Conservation (phyloP, 352 stramenopile species). For the Phytophthora tubulina region DNA sequence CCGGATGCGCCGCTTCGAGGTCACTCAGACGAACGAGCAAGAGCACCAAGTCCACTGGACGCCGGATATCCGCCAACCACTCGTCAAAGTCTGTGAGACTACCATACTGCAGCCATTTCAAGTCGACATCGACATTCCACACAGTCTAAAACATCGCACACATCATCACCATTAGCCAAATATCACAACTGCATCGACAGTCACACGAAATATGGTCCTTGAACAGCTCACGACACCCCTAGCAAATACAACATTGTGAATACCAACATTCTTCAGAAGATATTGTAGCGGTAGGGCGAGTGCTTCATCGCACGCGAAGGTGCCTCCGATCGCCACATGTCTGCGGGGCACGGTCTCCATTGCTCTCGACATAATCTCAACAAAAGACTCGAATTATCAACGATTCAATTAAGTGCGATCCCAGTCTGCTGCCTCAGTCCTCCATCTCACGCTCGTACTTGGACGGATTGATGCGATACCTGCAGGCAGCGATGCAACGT, state of each 20-base stretch:
- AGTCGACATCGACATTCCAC: constrained; percentile 31
- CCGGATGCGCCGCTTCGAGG: constrained; percentile 62
- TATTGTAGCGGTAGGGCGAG: constrained; percentile 61
- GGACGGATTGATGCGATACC: constrained; percentile 79
- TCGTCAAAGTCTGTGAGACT: constrained; percentile 46
- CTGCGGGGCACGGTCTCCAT: constrained; percentile 27
- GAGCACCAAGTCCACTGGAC: constrained; percentile 53
- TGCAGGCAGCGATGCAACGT: constrained; percentile 25
- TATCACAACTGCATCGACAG: neutral
- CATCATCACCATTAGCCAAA: neutral
- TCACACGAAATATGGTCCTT: no score
- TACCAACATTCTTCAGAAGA: constrained; percentile 59
- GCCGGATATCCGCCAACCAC: constrained; percentile 37
- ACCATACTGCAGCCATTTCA: constrained; percentile 73
- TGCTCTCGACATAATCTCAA: constrained; percentile 15
- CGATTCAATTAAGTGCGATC: constrained; percentile 41
- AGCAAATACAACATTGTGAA: no score
- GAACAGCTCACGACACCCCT: no score
- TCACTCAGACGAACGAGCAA: constrained; percentile 71
- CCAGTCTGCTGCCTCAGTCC: constrained; percentile 35
- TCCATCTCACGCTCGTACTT: constrained; percentile 74
- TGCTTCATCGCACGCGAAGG: constrained; percentile 69
- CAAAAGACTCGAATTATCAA: constrained; percentile 20
- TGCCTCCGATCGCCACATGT: constrained; percentile 59
- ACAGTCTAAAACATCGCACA: constrained; percentile 40